Percentiles rank a stretch among this genome's conserved stretches.
phyloP scores from a whole-genome alignment of 2,329 filamentous ascomycete species.

The Zarea fungicola region DNA sequence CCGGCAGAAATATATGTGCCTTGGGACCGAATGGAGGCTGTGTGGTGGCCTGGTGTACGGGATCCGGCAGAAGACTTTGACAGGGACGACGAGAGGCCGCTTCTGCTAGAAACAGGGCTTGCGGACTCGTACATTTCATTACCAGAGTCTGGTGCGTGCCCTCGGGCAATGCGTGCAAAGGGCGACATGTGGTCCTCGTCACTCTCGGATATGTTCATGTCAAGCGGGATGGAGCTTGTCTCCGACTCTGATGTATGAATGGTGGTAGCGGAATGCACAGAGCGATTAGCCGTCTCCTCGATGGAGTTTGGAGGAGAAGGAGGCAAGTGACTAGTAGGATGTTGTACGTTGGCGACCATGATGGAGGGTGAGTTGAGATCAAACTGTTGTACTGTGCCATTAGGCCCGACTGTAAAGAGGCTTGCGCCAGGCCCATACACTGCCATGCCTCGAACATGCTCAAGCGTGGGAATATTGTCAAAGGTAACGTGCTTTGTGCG shows the following conservation, averaged over 20 bases:
- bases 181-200: slow-evolving; percentile 75
- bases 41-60: slow-evolving; percentile 44
- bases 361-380: slow-evolving; percentile 78
- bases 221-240: slow-evolving; percentile 49
- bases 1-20: slow-evolving; percentile 65
- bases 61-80: slow-evolving; percentile 52
- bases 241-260: slow-evolving; percentile 50
- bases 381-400: slow-evolving; percentile 90
- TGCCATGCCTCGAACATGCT: slow-evolving; percentile 74
- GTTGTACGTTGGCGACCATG: slow-evolving; percentile 83
- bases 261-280: slow-evolving; percentile 40
- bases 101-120: slow-evolving; percentile 61
- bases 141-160: slow-evolving; percentile 55
- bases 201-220: slow-evolving; percentile 60
- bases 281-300: slow-evolving; percentile 59
- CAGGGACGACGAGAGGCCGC: slow-evolving; percentile 52
- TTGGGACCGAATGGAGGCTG: slow-evolving; percentile 50
- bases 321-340: slow-evolving; percentile 71
- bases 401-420: slow-evolving; percentile 83
- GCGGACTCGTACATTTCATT: slow-evolving; percentile 57
- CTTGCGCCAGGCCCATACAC: slow-evolving; percentile 87
- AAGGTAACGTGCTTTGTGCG: slow-evolving; percentile 94
- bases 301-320: slow-evolving; percentile 79
- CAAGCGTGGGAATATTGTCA: slow-evolving; percentile 79
- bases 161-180: slow-evolving; percentile 67